Percentiles rank a stretch among this genome's conserved stretches.
These are phyloP conservation scores for Apostasia ramifera DNA, from an alignment of 106 monocot species.

Conservation along the genomic window DNA sequence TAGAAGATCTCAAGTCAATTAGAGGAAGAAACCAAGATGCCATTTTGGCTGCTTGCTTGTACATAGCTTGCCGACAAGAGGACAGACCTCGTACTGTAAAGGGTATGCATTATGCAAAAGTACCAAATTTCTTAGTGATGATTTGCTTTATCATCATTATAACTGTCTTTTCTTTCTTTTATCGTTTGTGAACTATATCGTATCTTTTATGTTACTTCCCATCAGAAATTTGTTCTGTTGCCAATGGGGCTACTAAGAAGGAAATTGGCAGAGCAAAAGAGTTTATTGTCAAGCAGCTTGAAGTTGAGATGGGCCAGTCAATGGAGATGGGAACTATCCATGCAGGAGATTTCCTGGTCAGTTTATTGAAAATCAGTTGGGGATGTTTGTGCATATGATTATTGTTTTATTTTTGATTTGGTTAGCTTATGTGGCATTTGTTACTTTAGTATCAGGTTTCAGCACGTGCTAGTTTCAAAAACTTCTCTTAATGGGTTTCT, in stretches of 20 bases:
- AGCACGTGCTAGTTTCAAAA: not conserved
- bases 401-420: not conserved
- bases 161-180: not conserved
- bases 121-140: too few species aligned
- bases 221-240: conserved; percentile 32
- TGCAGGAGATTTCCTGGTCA: conserved; percentile 26
- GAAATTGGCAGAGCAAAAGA: conserved; percentile 33
- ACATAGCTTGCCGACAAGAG: conserved; percentile 30
- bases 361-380: conserved; percentile 2
- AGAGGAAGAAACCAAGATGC: conserved; percentile 33
- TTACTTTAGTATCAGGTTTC: not conserved
- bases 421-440: not conserved
- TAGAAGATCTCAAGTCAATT: conserved; percentile 29
- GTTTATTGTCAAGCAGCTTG: conserved; percentile 31
- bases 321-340: conserved; percentile 34
- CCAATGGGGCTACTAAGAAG: conserved; percentile 33
- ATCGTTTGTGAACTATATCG: not conserved
- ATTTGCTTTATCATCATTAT: not conserved
- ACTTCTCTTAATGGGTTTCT: not conserved
- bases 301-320: conserved; percentile 27
- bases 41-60: conserved; percentile 26
- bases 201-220: not conserved
- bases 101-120: conserved; percentile 6
- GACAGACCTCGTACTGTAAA: conserved; percentile 30
- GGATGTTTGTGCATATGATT: not conserved